Evolutionary conservation across 306 rosid genomes (phyloP).

Genomic region (Sesbania bispinosa): DNA sequence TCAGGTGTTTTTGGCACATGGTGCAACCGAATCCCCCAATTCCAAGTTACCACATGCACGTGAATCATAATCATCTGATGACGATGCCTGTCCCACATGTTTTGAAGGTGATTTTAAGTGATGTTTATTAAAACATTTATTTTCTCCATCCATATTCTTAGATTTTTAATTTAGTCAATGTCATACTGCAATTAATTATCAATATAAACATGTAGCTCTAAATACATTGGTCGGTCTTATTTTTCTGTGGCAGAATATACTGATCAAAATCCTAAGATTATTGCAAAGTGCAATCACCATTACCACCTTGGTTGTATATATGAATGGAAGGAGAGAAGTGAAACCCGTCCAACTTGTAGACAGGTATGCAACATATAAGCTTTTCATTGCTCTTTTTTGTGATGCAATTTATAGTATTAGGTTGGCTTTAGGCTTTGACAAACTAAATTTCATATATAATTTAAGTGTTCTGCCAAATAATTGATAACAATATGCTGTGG

Average conservation of each 20-base stretch:
- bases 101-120: background rate
- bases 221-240: background rate
- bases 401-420: background rate
- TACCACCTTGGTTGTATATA: slow-evolving; percentile 49
- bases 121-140: too few relatives aligned
- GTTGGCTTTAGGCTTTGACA: too few relatives aligned
- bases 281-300: too few relatives aligned
- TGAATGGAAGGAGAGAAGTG: slow-evolving; percentile 42
- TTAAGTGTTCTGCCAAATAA: too few relatives aligned
- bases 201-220: too few relatives aligned
- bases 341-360: slow-evolving; percentile 39
- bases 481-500: too few relatives aligned
- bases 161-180: too few relatives aligned
- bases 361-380: slow-evolving; percentile 19
- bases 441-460: too few relatives aligned
- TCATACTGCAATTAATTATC: too few relatives aligned
- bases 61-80: background rate
- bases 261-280: slow-evolving; percentile 40
- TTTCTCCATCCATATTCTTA: too few relatives aligned
- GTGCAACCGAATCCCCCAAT: background rate
- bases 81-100: slow-evolving; percentile 39
- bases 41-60: too few relatives aligned
- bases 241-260: slow-evolving; percentile 34
- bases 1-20: background rate
- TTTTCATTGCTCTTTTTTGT: background rate